A percentile compares a stretch with the other conserved stretches of the same genome.
Conservation (phyloP, 257 asterid species). For the Rauvolfia tetraphylla region DNA sequence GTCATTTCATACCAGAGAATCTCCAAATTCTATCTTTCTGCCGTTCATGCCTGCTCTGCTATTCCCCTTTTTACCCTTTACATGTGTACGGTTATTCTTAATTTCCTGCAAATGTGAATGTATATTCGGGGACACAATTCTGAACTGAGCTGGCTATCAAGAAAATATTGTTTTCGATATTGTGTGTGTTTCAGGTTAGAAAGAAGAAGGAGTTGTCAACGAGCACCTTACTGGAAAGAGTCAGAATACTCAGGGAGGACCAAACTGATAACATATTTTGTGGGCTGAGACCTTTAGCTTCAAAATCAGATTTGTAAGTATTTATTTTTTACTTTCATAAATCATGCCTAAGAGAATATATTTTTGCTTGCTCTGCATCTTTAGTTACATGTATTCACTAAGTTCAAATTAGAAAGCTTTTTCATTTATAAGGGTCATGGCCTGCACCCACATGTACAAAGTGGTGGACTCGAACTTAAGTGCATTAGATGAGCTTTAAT, state of each 20-base stretch:
- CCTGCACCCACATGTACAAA: too few species aligned
- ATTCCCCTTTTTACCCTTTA: not conserved
- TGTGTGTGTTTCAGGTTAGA: not conserved
- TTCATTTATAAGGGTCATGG: too few species aligned
- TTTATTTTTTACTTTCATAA: too few species aligned
- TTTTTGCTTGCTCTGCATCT: not conserved
- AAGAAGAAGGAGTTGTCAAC: slow-evolving; percentile 11
- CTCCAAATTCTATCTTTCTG: not conserved
- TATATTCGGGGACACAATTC: not conserved
- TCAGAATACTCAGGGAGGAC: slow-evolving; percentile 5
- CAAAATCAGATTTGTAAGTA: slow-evolving; percentile 1
- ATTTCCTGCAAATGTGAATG: not conserved
- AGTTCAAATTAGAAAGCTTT: too few species aligned
- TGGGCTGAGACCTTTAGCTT: slow-evolving; percentile 18
- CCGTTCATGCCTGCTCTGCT: not conserved
- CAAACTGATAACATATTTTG: slow-evolving; percentile 8
- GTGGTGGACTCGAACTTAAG: too few species aligned
- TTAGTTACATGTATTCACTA: not conserved
- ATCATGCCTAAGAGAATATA: too few species aligned
- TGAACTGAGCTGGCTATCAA: too few species aligned
- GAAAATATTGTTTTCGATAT: not conserved
- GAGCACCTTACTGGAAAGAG: slow-evolving; percentile 12
- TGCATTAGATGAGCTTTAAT: not conserved
- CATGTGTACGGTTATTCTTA: not conserved
- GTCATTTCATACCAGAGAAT: not conserved